Base-by-base conservation (phyloP, 108 stramenopile genomes). In the Nitzschia sp. region DNA sequence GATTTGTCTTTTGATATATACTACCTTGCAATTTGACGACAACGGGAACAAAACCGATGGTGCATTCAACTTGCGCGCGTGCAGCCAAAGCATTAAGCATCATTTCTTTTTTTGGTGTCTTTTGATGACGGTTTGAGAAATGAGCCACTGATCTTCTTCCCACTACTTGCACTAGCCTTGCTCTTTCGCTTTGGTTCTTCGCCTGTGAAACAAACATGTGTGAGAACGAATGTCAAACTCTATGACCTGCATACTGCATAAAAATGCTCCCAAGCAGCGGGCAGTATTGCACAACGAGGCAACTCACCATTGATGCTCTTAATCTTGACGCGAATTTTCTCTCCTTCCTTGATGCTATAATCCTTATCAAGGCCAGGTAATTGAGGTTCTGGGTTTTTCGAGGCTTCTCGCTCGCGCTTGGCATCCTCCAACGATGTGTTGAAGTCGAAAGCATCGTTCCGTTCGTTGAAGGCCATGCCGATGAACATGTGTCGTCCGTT, bases 371-470 rank as follows among this genome's bases (percentile, higher is more conserved):
- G 71, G 3, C 36, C 67, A 8, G 63, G 46, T 15, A 63, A 5
- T 46, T 46, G 57, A 22, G 48, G 63, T 53, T 22, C 35, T 23
- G 77, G 79, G 63, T 84, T 80, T 66, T 79, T 74, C 63, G 88
- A 92, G 53, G 74, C 69, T 69, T 77, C 82, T 47, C 79, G 80
- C 75, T 96, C 94, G 53, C 88, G 85, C 66, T 80, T 68, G 47
- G 87, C 73, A 83, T 97, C 96, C 71, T 95, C 89, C 60, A 98
- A 66, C 2, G 96, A 88, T 2, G 97, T 96, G 63, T 98, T 98
- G 77, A 98, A 98, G 63, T 98, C 98, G 82, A 98, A 98, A 21
- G 98, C 96, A 80, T 97, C 95, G 68, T 97, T 97, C 57, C 98
- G 80, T 61, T 97, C 96, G 75, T 98, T 96, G 76, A 98, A 98